Evolutionary conservation across 768 basidiomycete species (phyloP).

Genomic region (Phaffia tasmanica): DNA sequence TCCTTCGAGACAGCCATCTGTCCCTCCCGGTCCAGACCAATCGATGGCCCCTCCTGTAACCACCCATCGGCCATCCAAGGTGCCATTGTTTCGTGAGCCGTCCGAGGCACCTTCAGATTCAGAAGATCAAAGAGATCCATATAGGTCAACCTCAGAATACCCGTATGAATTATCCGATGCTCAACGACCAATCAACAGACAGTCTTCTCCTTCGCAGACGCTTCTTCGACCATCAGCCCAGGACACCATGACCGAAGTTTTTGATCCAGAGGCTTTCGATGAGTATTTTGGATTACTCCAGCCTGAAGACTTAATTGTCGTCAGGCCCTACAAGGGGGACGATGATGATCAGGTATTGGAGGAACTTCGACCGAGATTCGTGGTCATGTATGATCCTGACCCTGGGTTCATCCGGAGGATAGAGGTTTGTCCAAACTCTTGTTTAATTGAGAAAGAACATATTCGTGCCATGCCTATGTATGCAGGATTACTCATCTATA

Average conservation of each 20-base stretch:
- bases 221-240: constrained; percentile 26
- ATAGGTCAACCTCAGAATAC: too few species aligned
- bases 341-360: constrained; percentile 77
- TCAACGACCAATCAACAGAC: neutral
- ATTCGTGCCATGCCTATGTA: too few species aligned
- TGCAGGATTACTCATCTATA: neutral
- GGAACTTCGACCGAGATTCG: constrained; percentile 79
- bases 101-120: neutral
- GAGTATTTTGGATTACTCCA: constrained; percentile 64
- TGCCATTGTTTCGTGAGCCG: neutral
- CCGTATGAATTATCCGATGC: neutral
- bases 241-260: constrained; percentile 23
- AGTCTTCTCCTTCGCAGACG: constrained; percentile 11
- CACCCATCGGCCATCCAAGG: too few species aligned
- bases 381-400: constrained; percentile 91
- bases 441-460: neutral
- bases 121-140: neutral
- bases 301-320: constrained; percentile 67
- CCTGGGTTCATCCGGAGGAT: constrained; percentile 84
- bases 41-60: too few species aligned
- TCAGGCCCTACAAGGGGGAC: constrained; percentile 83
- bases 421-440: constrained; percentile 49
- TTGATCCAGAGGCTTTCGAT: constrained; percentile 52
- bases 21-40: too few species aligned
- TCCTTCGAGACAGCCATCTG: too few species aligned